These are phyloP conservation scores for Skeletonema marinoi DNA, from an alignment of 108 stramenopile species.

Conservation along the genomic window DNA sequence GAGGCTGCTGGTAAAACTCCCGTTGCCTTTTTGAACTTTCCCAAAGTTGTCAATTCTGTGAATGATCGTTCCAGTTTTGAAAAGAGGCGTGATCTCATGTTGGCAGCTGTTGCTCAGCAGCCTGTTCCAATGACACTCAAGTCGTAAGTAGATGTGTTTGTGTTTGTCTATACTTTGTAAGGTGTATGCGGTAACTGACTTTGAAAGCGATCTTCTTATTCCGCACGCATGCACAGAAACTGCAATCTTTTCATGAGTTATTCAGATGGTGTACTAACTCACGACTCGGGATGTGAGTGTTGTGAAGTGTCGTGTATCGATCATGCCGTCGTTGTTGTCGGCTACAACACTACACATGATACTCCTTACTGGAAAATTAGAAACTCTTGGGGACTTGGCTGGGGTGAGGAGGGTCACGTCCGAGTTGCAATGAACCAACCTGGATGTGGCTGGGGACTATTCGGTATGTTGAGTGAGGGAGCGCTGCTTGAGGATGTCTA, in stretches of 20 bases:
- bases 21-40: constrained; percentile 25
- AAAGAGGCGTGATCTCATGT: constrained; percentile 47
- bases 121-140: constrained; percentile 47
- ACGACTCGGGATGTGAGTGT: constrained; percentile 69
- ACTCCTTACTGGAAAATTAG: constrained; percentile 64
- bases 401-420: constrained; percentile 66
- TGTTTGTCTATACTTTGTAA: too few relatives aligned
- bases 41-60: constrained; percentile 37
- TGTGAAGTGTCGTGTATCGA: constrained; percentile 53
- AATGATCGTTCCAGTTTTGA: constrained; percentile 40
- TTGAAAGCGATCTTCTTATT: too few relatives aligned
- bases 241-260: constrained; percentile 74
- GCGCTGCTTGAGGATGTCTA: constrained; percentile 19
- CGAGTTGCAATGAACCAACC: constrained; percentile 50
- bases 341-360: constrained; percentile 62
- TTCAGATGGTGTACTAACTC: constrained; percentile 72
- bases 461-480: constrained; percentile 59
- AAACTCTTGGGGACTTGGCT: constrained; percentile 45
- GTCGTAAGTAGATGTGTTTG: background rate
- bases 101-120: constrained; percentile 45
- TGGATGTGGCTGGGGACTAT: constrained; percentile 51
- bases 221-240: constrained; percentile 41
- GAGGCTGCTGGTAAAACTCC: constrained; percentile 10
- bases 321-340: constrained; percentile 88
- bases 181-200: too few relatives aligned